phyloP scores from a whole-genome alignment of 1,284 basidiomycete species.

The Phylloboletellus chloephorus region DNA sequence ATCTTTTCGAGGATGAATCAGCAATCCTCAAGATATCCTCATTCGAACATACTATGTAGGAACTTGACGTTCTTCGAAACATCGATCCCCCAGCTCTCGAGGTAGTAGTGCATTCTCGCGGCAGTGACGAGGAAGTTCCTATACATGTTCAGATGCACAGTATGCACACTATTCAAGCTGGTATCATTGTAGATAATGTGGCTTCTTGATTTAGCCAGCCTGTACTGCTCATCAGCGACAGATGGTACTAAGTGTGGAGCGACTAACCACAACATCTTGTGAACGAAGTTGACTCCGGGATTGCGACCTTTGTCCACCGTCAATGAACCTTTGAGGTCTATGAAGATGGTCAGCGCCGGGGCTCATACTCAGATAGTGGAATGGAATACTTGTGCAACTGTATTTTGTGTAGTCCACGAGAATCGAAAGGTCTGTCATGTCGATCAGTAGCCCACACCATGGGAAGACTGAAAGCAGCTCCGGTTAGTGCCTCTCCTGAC shows the following conservation, averaged over 20 bases:
- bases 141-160: slow-evolving; percentile 79
- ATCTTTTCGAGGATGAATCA: slow-evolving; percentile 33
- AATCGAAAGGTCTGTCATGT: slow-evolving; percentile 71
- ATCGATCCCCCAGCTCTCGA: slow-evolving; percentile 55
- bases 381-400: slow-evolving; percentile 46
- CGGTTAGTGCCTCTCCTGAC: slow-evolving; percentile 1
- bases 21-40: slow-evolving; percentile 5
- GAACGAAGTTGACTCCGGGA: slow-evolving; percentile 52
- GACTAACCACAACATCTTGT: slow-evolving; percentile 67
- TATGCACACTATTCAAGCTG: slow-evolving; percentile 57
- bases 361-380: not conserved
- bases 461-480: slow-evolving; percentile 54
- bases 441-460: slow-evolving; percentile 84
- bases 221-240: slow-evolving; percentile 27
- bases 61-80: slow-evolving; percentile 42
- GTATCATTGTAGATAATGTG: slow-evolving; percentile 79
- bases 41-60: slow-evolving; percentile 45
- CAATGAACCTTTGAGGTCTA: slow-evolving; percentile 57
- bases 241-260: not conserved
- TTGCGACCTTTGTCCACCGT: slow-evolving; percentile 58
- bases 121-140: slow-evolving; percentile 82
- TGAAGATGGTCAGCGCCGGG: not conserved
- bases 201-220: slow-evolving; percentile 60
- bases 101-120: slow-evolving; percentile 85
- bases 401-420: slow-evolving; percentile 70